Conservation (phyloP, 176 grass and related monocot genomes). For the Ananas comosus region DNA sequence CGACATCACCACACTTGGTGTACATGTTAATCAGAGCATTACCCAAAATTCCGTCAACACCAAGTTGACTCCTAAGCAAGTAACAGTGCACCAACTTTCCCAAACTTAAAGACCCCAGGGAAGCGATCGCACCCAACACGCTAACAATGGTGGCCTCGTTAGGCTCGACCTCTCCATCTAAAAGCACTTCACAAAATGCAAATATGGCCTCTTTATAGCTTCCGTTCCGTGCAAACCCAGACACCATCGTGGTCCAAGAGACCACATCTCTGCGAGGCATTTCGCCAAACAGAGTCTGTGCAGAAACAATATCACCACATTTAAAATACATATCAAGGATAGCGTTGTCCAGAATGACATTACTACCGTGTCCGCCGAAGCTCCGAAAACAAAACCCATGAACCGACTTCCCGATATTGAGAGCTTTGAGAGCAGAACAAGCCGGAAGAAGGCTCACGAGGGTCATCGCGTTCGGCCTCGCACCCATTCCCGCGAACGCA, state of each 20-base stretch:
- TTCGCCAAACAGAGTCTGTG: conserved; percentile 39
- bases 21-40: conserved; percentile 49
- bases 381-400: conserved; percentile 36
- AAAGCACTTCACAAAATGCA: conserved; percentile 24
- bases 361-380: conserved; percentile 19
- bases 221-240: conserved; percentile 26
- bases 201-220: conserved; percentile 25
- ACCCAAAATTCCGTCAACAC: conserved; percentile 14
- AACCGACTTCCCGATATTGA: conserved; percentile 16
- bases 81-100: conserved; percentile 27
- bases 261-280: conserved; percentile 35
- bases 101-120: conserved; percentile 12
- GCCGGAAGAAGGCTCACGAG: conserved; percentile 49
- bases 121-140: conserved; percentile 27
- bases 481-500: conserved; percentile 36
- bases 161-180: not conserved
- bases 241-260: conserved; percentile 42
- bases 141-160: conserved; percentile 40
- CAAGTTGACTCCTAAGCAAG: conserved; percentile 22
- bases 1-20: conserved; percentile 37
- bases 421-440: conserved; percentile 29
- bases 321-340: conserved; percentile 36
- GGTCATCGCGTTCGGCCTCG: conserved; percentile 30
- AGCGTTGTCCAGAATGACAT: conserved; percentile 41
- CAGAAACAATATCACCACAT: conserved; percentile 21